phyloP scores from a whole-genome alignment of 1,139 yeast species.

The Hyphopichia pseudoburtonii region DNA sequence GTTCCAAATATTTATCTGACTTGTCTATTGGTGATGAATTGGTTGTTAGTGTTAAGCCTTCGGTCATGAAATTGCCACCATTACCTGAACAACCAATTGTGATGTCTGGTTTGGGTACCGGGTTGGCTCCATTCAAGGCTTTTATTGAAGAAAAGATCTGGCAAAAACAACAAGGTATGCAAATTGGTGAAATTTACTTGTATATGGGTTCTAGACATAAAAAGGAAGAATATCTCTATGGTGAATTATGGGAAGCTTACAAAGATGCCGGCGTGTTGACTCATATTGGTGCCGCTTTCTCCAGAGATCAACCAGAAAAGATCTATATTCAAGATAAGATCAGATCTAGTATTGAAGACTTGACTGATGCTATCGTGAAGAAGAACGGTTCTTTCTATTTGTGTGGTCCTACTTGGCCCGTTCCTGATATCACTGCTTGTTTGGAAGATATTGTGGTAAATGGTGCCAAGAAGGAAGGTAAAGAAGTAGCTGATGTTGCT shows the following conservation, averaged over 20 bases:
- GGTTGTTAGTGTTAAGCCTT: constrained; percentile 93
- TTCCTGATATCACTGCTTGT: constrained; percentile 92
- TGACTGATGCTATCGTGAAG: constrained; percentile 76
- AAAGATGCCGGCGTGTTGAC: constrained; percentile 89
- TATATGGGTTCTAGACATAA: constrained; percentile 95
- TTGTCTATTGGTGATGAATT: constrained; percentile 79
- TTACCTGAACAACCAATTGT: constrained; percentile 84
- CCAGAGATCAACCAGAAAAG: constrained; percentile 95
- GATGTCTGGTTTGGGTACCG: constrained; percentile 98
- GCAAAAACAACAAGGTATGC: constrained; percentile 87
- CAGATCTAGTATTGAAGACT: constrained; percentile 67
- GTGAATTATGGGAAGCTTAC: constrained; percentile 97
- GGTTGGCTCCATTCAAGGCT: constrained; percentile 98
- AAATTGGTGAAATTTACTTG: constrained; percentile 85
- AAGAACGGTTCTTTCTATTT: constrained; percentile 89
- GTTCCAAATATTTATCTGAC: constrained; percentile 86
- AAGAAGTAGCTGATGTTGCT: constrained; percentile 64
- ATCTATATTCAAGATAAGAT: constrained; percentile 94
- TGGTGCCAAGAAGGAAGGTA: constrained; percentile 70
- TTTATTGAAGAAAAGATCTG: constrained; percentile 93
- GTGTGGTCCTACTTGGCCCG: constrained; percentile 99
- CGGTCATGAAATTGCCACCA: constrained; percentile 95
- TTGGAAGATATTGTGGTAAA: constrained; percentile 74
- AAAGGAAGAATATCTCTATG: constrained; percentile 92
- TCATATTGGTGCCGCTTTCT: constrained; percentile 96